Conservation (phyloP, 2,329 filamentous ascomycete genomes). For the Achaetomium macrosporum region DNA sequence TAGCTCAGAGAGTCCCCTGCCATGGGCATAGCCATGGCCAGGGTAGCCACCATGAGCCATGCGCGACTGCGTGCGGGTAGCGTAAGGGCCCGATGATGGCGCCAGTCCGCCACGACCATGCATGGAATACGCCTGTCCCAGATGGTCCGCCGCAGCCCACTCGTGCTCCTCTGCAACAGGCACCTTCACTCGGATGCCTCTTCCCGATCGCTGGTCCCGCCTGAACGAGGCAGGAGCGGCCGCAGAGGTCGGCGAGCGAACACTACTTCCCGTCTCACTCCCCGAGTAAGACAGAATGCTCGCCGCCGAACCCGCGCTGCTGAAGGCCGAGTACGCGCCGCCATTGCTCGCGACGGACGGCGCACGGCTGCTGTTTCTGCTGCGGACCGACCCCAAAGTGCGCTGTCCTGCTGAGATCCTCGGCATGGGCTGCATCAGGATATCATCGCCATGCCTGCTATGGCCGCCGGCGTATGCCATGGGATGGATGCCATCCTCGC, state of each 20-base stretch:
- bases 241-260: slow-evolving; percentile 1
- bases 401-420: too few species aligned
- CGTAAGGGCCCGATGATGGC: too few species aligned
- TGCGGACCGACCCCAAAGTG: background rate
- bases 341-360: slow-evolving; percentile 5
- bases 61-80: too few species aligned
- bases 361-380: background rate
- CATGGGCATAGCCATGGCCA: too few species aligned
- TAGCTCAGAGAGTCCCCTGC: background rate
- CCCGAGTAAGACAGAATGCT: slow-evolving; percentile 28
- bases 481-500: slow-evolving; percentile 19
- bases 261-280: slow-evolving; percentile 26
- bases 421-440: slow-evolving; percentile 9
- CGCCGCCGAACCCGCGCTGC: slow-evolving; percentile 22
- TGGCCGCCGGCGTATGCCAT: slow-evolving; percentile 19
- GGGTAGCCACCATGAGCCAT: too few species aligned
- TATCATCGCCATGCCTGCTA: slow-evolving; percentile 19
- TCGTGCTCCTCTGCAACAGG: slow-evolving; percentile 26
- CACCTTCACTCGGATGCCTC: slow-evolving; percentile 11
- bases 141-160: slow-evolving; percentile 14
- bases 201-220: too few species aligned
- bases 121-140: background rate
- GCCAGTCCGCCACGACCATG: background rate
- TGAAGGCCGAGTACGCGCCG: background rate
- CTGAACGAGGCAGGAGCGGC: too few species aligned